phyloP scores from a whole-genome alignment of 768 basidiomycete genomes.

The Candolleomyces eurysporus region DNA sequence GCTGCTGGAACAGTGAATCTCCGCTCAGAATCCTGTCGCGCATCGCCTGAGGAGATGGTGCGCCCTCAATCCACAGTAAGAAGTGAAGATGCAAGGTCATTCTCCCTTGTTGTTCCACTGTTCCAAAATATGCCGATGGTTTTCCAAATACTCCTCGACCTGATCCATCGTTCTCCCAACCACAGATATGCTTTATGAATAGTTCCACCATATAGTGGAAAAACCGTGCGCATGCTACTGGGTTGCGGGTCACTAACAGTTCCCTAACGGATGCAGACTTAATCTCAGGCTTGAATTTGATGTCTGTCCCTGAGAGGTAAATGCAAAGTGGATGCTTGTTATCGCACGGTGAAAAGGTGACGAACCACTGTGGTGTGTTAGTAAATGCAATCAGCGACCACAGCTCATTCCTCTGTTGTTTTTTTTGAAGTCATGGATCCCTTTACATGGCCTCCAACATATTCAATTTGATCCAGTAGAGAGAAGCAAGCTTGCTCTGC shows the following conservation, averaged over 20 bases:
- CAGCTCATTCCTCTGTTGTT: slow-evolving; percentile 28
- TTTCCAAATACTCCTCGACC: slow-evolving; percentile 4
- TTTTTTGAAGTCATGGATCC: slow-evolving; percentile 26
- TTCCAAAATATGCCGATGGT: slow-evolving; percentile 6
- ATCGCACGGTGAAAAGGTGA: slow-evolving; percentile 32
- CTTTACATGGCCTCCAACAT: slow-evolving; percentile 28
- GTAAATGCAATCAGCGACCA: slow-evolving; percentile 23
- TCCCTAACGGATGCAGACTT: background rate
- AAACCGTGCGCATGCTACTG: background rate
- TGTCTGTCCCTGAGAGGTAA: slow-evolving; percentile 24
- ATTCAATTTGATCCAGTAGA: slow-evolving; percentile 32
- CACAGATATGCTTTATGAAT: slow-evolving; percentile 20
- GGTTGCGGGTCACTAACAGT: background rate
- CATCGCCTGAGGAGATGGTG: background rate
- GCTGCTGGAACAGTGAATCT: background rate
- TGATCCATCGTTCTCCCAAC: slow-evolving; percentile 1
- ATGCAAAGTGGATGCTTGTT: slow-evolving; percentile 27
- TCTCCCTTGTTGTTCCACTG: slow-evolving; percentile 6
- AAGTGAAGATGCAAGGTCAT: slow-evolving; percentile 9
- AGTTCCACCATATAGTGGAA: background rate
- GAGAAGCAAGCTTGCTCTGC: background rate
- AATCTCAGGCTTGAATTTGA: slow-evolving; percentile 18
- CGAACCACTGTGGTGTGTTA: slow-evolving; percentile 32
- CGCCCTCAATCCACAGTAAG: slow-evolving; percentile 5
- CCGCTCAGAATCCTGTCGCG: background rate